These are phyloP conservation scores for Cyclostephanos tholiformis DNA, from an alignment of 108 stramenopile species.

Conservation along the genomic window DNA sequence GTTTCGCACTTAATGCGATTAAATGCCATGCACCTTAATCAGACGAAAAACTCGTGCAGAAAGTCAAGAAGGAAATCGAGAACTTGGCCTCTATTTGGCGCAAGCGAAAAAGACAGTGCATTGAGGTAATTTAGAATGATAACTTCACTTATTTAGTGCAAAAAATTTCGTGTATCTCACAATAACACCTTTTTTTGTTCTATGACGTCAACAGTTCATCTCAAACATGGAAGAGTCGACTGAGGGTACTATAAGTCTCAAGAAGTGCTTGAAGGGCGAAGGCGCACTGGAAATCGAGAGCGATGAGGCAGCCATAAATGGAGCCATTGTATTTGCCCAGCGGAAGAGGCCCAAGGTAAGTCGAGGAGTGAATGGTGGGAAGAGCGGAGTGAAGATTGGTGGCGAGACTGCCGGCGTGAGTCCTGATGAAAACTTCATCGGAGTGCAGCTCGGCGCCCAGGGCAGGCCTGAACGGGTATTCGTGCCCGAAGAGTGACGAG, in stretches of 20 bases:
- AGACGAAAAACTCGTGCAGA: slow-evolving; percentile 67
- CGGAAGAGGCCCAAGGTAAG: slow-evolving; percentile 15
- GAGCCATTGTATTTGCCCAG: slow-evolving; percentile 53
- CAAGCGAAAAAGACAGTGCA: slow-evolving; percentile 62
- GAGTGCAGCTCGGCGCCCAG: slow-evolving; percentile 39
- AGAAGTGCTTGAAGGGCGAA: slow-evolving; percentile 72
- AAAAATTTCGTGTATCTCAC: background rate
- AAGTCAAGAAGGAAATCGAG: slow-evolving; percentile 57
- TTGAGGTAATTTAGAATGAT: slow-evolving; percentile 36
- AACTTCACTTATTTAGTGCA: background rate
- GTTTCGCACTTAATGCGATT: background rate
- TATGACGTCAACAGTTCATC: background rate
- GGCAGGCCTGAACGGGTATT: slow-evolving; percentile 44
- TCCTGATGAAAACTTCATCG: slow-evolving; percentile 35
- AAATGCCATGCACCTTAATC: background rate
- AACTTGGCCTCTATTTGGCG: slow-evolving; percentile 69
- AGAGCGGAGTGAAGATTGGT: slow-evolving; percentile 11
- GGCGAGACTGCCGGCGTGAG: slow-evolving; percentile 7
- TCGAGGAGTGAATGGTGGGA: slow-evolving; percentile 11
- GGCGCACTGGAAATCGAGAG: slow-evolving; percentile 78
- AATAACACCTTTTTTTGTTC: background rate
- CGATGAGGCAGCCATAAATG: slow-evolving; percentile 63
- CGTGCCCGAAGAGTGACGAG: slow-evolving; percentile 30
- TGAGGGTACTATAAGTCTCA: slow-evolving; percentile 60
- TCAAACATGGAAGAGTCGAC: slow-evolving; percentile 59